Evolutionary conservation across 2,329 filamentous ascomycete species (phyloP).

Genomic region (Microcyclospora tardicrescens): DNA sequence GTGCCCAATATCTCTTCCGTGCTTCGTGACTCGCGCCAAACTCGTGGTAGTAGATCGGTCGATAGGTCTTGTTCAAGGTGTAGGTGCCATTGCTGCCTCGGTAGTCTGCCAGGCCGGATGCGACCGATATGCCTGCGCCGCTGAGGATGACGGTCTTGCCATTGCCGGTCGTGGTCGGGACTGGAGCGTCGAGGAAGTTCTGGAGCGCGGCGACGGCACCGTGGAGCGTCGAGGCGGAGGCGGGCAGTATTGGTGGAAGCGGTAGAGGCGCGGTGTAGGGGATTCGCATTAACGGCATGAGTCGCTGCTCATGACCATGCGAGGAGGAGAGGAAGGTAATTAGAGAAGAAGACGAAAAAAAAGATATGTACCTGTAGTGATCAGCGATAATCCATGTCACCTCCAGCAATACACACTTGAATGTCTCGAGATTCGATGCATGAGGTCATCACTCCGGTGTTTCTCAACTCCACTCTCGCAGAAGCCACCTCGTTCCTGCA

Average conservation of each 20-base stretch:
- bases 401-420: too few species aligned
- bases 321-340: too few species aligned
- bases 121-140: slow-evolving; percentile 85
- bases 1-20: slow-evolving; percentile 87
- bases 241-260: slow-evolving; percentile 59
- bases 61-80: slow-evolving; percentile 75
- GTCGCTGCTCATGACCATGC: too few species aligned
- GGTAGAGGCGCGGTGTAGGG: slow-evolving; percentile 79
- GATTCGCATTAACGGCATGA: slow-evolving; percentile 56
- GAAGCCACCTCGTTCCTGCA: too few species aligned
- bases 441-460: too few species aligned
- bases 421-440: too few species aligned
- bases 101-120: slow-evolving; percentile 87
- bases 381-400: too few species aligned
- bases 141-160: slow-evolving; percentile 54
- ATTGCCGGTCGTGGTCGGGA: slow-evolving; percentile 33
- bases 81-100: slow-evolving; percentile 84
- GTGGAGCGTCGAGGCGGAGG: slow-evolving; percentile 52
- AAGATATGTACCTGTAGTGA: too few species aligned
- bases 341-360: too few species aligned
- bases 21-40: slow-evolving; percentile 72
- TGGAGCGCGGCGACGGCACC: slow-evolving; percentile 67
- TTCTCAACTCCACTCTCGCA: too few species aligned
- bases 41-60: slow-evolving; percentile 86
- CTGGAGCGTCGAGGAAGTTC: slow-evolving; percentile 57